A percentile compares a stretch with the other conserved stretches of the same genome.
Evolutionary conservation across 495 filamentous ascomycete species (phyloP).

Genomic region (Neurospora sp.): DNA sequence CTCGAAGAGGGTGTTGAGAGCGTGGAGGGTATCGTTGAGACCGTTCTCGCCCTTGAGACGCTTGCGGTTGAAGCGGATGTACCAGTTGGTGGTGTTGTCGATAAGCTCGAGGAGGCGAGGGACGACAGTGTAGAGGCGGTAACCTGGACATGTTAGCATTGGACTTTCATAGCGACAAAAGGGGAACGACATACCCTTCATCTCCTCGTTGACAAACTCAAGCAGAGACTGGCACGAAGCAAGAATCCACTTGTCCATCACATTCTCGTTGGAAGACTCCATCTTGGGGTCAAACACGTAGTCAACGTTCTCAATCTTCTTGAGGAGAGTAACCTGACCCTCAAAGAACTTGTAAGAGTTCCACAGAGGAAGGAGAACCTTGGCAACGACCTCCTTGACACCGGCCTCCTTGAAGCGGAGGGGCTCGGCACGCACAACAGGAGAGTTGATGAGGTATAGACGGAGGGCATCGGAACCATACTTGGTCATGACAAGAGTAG

Average conservation of each 20-base stretch:
- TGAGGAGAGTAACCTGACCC: slow-evolving; percentile 83
- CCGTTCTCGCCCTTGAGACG: slow-evolving; percentile 91
- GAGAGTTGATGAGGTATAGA: slow-evolving; percentile 94
- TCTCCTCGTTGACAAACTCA: slow-evolving; percentile 89
- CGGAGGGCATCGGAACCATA: slow-evolving; percentile 93
- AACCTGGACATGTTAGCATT: slow-evolving; percentile 35
- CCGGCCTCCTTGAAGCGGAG: slow-evolving; percentile 85
- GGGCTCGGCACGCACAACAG: slow-evolving; percentile 87
- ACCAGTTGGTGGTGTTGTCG: slow-evolving; percentile 98
- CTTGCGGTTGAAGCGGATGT: slow-evolving; percentile 97
- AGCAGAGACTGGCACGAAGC: slow-evolving; percentile 88
- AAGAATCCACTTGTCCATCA: slow-evolving; percentile 96
- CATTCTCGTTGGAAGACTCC: slow-evolving; percentile 70
- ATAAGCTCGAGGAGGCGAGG: slow-evolving; percentile 79
- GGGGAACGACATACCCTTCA: slow-evolving; percentile 50
- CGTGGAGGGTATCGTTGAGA: slow-evolving; percentile 69
- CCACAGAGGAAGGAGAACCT: slow-evolving; percentile 90
- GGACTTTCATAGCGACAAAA: background rate
- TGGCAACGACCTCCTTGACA: slow-evolving; percentile 92
- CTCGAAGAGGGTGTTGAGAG: slow-evolving; percentile 94
- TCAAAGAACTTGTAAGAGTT: slow-evolving; percentile 98
- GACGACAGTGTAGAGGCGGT: slow-evolving; percentile 90
- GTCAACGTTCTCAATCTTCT: slow-evolving; percentile 74
- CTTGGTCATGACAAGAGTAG: slow-evolving; percentile 67
- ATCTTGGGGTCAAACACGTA: slow-evolving; percentile 71